Evolutionary conservation across 495 filamentous ascomycete species (phyloP).

Genomic region (Daldinia decipiens): DNA sequence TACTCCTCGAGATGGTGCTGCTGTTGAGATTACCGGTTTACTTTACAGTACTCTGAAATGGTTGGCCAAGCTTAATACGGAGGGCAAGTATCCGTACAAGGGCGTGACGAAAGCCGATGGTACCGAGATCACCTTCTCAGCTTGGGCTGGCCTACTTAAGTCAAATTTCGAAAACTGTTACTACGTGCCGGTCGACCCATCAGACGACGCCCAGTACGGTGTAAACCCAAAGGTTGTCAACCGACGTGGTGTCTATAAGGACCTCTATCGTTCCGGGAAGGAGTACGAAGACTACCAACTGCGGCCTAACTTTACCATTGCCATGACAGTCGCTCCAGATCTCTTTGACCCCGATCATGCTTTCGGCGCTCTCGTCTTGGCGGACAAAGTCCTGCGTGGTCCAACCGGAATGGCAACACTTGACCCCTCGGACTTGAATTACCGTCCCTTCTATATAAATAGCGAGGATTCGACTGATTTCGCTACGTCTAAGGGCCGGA

Average conservation of each 20-base stretch:
- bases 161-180: slow-evolving; percentile 89
- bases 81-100: slow-evolving; percentile 73
- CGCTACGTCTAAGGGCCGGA: slow-evolving; percentile 88
- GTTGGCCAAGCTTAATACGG: slow-evolving; percentile 71
- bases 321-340: slow-evolving; percentile 91
- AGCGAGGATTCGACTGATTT: slow-evolving; percentile 91
- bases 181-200: slow-evolving; percentile 75
- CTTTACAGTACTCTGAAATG: slow-evolving; percentile 88
- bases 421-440: slow-evolving; percentile 90
- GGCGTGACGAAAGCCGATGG: slow-evolving; percentile 73
- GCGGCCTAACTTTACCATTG: slow-evolving; percentile 91
- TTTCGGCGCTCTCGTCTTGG: slow-evolving; percentile 77
- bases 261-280: slow-evolving; percentile 90
- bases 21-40: slow-evolving; percentile 93
- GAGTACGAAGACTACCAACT: slow-evolving; percentile 98
- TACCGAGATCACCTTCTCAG: slow-evolving; percentile 72
- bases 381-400: slow-evolving; percentile 80
- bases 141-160: slow-evolving; percentile 86
- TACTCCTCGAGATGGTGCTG: slow-evolving; percentile 93
- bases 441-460: slow-evolving; percentile 93
- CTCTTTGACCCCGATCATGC: slow-evolving; percentile 84
- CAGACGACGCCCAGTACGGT: slow-evolving; percentile 79
- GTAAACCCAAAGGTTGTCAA: slow-evolving; percentile 82
- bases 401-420: slow-evolving; percentile 96
- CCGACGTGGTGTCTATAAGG: slow-evolving; percentile 96